A percentile compares a stretch with the other conserved stretches of the same genome.
phyloP scores from a whole-genome alignment of 495 filamentous ascomycete species.

The Xylaria telfairii region DNA sequence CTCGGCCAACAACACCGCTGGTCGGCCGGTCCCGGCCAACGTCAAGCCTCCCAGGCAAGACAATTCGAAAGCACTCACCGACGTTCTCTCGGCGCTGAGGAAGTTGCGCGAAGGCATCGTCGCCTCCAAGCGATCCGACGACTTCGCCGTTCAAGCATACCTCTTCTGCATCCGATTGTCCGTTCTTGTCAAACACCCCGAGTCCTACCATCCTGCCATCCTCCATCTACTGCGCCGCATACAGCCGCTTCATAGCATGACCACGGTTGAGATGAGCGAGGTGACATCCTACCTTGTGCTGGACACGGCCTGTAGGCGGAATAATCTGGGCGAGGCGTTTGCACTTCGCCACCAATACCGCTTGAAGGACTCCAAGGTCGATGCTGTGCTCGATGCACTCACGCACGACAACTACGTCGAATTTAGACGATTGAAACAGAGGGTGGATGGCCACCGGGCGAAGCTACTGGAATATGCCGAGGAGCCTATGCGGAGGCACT shows the following conservation, averaged over 20 bases:
- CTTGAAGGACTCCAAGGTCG: slow-evolving; percentile 67
- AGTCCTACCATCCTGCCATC: slow-evolving; percentile 89
- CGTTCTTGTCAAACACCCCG: slow-evolving; percentile 77
- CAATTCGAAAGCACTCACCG: slow-evolving; percentile 49
- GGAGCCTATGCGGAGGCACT: slow-evolving; percentile 68
- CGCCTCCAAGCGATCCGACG: slow-evolving; percentile 69
- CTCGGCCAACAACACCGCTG: slow-evolving; percentile 27
- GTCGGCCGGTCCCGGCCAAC: slow-evolving; percentile 31
- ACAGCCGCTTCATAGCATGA: slow-evolving; percentile 68
- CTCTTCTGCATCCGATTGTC: slow-evolving; percentile 83
- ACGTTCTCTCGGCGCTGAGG: slow-evolving; percentile 73
- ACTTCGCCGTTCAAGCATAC: slow-evolving; percentile 72
- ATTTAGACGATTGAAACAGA: slow-evolving; percentile 73
- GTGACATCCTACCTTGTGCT: slow-evolving; percentile 81
- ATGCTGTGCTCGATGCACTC: slow-evolving; percentile 71
- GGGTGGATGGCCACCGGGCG: slow-evolving; percentile 76
- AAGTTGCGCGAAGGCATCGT: slow-evolving; percentile 91
- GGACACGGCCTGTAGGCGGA: slow-evolving; percentile 84
- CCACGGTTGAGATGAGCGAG: slow-evolving; percentile 73
- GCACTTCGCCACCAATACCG: slow-evolving; percentile 60
- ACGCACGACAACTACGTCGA: slow-evolving; percentile 80
- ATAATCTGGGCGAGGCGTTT: slow-evolving; percentile 76
- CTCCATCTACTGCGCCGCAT: slow-evolving; percentile 75
- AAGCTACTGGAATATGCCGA: slow-evolving; percentile 82
- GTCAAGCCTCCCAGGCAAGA: slow-evolving; percentile 34